phyloP scores from a whole-genome alignment of 106 monocot genomes.

The Acorus gramineus region DNA sequence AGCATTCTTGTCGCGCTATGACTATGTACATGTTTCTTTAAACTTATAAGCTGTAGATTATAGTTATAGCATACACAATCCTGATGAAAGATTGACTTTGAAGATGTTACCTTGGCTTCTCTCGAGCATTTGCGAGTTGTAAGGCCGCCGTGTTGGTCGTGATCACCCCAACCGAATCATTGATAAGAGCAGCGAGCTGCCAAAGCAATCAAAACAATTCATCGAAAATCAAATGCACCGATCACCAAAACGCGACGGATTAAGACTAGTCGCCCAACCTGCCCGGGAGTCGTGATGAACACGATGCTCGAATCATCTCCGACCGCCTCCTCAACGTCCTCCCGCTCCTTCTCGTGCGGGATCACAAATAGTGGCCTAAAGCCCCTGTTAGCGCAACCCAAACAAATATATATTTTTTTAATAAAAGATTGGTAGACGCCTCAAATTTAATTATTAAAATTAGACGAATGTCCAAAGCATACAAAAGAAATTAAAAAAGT shows the following conservation, averaged over 20 bases:
- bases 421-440: too few relatives aligned
- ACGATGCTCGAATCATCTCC: constrained; percentile 49
- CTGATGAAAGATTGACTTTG: background rate
- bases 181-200: constrained; percentile 71
- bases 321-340: constrained; percentile 58
- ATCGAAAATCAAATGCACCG: background rate
- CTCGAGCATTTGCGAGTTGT: constrained; percentile 55
- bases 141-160: constrained; percentile 83
- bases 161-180: constrained; percentile 73
- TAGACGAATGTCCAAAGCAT: too few relatives aligned
- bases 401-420: background rate
- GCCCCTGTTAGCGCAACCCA: constrained; percentile 28
- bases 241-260: background rate
- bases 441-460: too few relatives aligned
- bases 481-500: too few relatives aligned
- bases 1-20: too few relatives aligned
- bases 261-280: constrained; percentile 25
- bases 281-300: constrained; percentile 83
- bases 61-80: too few relatives aligned
- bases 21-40: too few relatives aligned
- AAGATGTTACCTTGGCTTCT: constrained; percentile 34
- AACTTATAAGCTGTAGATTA: too few relatives aligned
- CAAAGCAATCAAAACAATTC: background rate
- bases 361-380: constrained; percentile 71
- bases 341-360: constrained; percentile 83